Conservation (phyloP, 148 eudicot genomes). For the Spergularia marina region DNA sequence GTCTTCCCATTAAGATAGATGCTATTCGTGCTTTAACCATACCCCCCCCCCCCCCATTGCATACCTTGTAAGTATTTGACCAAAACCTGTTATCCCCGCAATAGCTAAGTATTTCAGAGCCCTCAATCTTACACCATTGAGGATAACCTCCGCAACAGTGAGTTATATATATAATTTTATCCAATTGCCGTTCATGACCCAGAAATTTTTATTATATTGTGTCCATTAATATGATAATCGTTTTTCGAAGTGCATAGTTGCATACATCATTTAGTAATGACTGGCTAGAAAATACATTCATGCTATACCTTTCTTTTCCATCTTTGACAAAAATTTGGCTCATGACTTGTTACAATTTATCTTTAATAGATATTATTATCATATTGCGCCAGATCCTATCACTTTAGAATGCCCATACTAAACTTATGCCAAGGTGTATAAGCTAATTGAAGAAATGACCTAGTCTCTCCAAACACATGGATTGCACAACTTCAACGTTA, state of each 20-base stretch:
- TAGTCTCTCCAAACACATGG: not conserved
- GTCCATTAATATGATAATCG: not conserved
- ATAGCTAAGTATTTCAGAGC: not conserved
- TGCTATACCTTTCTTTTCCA: not conserved
- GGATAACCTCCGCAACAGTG: not conserved
- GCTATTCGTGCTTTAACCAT: not conserved
- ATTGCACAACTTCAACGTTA: not conserved
- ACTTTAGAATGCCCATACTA: not conserved
- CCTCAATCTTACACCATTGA: not conserved
- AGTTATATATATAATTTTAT: slow-evolving; percentile 1
- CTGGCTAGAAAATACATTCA: not conserved
- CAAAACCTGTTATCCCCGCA: too few species aligned
- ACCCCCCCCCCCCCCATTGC: too few species aligned
- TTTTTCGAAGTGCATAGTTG: not conserved
- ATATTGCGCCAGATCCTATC: not conserved
- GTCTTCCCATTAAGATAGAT: not conserved
- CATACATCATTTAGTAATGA: not conserved
- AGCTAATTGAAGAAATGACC: slow-evolving; percentile 2
- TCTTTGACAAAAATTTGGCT: not conserved
- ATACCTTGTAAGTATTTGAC: not conserved
- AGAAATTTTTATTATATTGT: not conserved
- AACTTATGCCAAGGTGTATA: not conserved
- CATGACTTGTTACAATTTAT: not conserved
- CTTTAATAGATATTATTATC: not conserved
- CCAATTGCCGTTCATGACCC: not conserved